Conservation (phyloP, 2,329 filamentous ascomycete species). For the Claviceps digitariae region DNA sequence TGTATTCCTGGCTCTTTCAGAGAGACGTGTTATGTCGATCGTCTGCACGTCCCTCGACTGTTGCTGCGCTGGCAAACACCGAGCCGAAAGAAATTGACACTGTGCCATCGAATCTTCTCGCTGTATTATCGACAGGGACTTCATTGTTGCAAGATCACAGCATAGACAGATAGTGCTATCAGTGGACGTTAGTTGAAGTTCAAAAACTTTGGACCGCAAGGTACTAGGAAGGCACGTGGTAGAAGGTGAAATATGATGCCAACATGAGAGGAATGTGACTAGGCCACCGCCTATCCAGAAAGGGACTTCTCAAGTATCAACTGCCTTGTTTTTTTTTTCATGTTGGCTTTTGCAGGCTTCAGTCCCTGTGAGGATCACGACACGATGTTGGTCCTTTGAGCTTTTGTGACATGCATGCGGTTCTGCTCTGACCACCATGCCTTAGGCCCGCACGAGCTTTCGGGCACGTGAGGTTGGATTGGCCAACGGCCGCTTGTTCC, state of each 20-base stretch:
- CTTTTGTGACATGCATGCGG: background rate
- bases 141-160: too few relatives aligned
- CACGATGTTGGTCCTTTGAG: background rate
- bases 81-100: background rate
- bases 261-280: background rate
- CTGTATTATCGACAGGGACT: background rate
- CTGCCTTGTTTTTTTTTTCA: background rate
- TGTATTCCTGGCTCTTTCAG: background rate
- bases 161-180: background rate
- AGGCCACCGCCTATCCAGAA: background rate
- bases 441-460: slow-evolving; percentile 1
- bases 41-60: background rate
- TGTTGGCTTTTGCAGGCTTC: background rate
- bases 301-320: background rate
- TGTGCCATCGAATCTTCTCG: background rate
- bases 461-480: slow-evolving; percentile 1
- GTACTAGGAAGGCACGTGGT: background rate
- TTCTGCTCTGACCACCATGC: background rate
- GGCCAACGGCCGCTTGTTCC: background rate
- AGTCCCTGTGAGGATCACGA: background rate
- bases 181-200: background rate
- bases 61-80: background rate
- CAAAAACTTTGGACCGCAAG: background rate
- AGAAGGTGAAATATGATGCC: background rate
- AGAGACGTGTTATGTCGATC: background rate